Base-by-base conservation (phyloP, 2,329 filamentous ascomycete genomes). In the Pestalotiopsis sp. region DNA sequence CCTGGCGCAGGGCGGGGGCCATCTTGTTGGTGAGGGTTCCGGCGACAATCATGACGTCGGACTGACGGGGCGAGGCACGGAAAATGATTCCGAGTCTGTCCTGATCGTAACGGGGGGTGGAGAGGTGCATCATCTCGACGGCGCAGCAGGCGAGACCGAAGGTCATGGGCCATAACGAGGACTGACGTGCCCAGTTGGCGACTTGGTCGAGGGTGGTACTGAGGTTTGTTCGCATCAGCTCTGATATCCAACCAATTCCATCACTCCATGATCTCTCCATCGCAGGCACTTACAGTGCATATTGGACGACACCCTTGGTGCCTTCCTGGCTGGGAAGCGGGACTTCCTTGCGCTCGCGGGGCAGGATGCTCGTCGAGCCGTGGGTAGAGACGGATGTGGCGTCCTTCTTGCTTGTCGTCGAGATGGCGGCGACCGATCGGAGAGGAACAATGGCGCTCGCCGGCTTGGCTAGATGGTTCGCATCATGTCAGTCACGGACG, bases 11-110 rank as follows among this genome's bases (percentile, higher is more conserved):
- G 41, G 94, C 94, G 2, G 94, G 93, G 1, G 93, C 94, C 94
- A 97, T 97, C 86, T 97, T 97, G 87, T 97, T 97, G 75, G 93
- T 97, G 71, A 97, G 88, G 38, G 94, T 97, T 69, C 94, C 94
- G 31, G 94, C 94, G 25, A 97, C 94, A 76, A 97, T 96, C 93
- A 97, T 96, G 73, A 97, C 92, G 81, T 97, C 94, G 70, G 93
- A 93, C 81, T 97, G 93, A 72, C 93, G 91, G 1, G 93, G 93
- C 14, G 93, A 95, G 69, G 93, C 93, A 74, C 93, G 91, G 88
- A 96, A 97, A 79, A 97, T 96, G 79, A 97, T 96, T 72, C 94
- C 93, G 69, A 95, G 86, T 45, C 94, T 90, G 83, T 97, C 93
- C 79, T 96, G 93, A 77, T 97, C 93, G 88, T 97, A 96, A 45